Base-by-base conservation (phyloP, 768 basidiomycete species). In the Boletus fagicola region DNA sequence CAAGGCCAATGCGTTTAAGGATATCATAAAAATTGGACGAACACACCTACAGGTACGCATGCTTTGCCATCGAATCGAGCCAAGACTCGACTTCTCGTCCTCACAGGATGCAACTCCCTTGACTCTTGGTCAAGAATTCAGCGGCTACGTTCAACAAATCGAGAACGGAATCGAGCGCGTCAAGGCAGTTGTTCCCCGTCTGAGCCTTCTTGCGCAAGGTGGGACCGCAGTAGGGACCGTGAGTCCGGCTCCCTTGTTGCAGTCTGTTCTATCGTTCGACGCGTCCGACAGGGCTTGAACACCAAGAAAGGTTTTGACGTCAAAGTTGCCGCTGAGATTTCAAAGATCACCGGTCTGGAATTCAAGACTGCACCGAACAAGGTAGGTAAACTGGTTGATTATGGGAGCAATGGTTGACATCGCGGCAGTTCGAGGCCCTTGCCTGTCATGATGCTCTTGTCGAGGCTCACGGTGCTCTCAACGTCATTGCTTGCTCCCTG, bases 321-420 rank as follows among this genome's bases (percentile, higher is more conserved):
- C 64, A 94, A 92, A 71, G 83, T 99, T 61, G 97, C 97, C 16
- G 80, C 82, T 18, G 94, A 97, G 72, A 89, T 98, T 62, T 88
- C 94, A 56, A 90, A 88, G 70, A 78, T 98, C 46, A 94, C 96
- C 40, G 94, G 95, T 4, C 77, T 95, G 53, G 77, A 88, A 56
- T 99, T 99, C 78, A 80, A 90, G 77, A 98, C 97, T 49, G 96
- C 97, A 16, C 97, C 97, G 5, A 99, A 98, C 83, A 99, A 99
- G 84, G 94, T 85, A 66, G 60, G 74, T 54, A 36, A 30, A 11
- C 13, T n/a, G 11, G 39, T 52, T 50, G 8, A 20, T 52, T 31
- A 18, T 33, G 36, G 15, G 6, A 38, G 22, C 20, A 20, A 13
- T 35, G 11, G 8, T 10, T 70, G 47, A 71, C 40, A 22, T 48